Conservation (phyloP, 768 basidiomycete species). For the Leucocoprinus birnbaumii region DNA sequence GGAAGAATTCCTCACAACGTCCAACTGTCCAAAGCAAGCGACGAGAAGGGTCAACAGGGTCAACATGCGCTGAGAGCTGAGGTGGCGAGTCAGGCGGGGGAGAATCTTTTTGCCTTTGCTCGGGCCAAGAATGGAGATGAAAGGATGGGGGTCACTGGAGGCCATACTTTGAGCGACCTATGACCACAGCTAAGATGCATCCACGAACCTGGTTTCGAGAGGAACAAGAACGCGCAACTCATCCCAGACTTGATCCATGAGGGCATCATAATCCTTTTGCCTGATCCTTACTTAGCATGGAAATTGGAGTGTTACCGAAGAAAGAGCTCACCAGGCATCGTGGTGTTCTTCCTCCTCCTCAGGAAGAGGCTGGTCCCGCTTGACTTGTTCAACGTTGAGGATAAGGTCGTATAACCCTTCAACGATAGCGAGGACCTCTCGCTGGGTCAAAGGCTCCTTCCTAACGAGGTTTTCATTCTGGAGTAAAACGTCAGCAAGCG, state of each 20-base stretch:
- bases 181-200: not conserved
- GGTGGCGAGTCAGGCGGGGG: slow-evolving; percentile 82
- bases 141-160: slow-evolving; percentile 88
- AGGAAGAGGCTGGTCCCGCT: slow-evolving; percentile 69
- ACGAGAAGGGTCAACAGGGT: slow-evolving; percentile 89
- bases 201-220: slow-evolving; percentile 83
- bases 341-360: slow-evolving; percentile 51
- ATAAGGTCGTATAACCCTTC: slow-evolving; percentile 86
- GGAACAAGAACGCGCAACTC: slow-evolving; percentile 85
- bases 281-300: slow-evolving; percentile 29
- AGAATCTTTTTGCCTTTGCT: slow-evolving; percentile 93
- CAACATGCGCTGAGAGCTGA: slow-evolving; percentile 75
- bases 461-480: slow-evolving; percentile 63
- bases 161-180: not conserved
- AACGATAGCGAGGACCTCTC: slow-evolving; percentile 74
- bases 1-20: slow-evolving; percentile 80
- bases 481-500: not conserved
- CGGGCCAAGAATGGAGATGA: slow-evolving; percentile 85
- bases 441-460: slow-evolving; percentile 73
- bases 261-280: slow-evolving; percentile 51
- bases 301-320: not conserved
- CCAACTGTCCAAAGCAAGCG: slow-evolving; percentile 92
- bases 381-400: slow-evolving; percentile 80
- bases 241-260: slow-evolving; percentile 76
- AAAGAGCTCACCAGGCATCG: slow-evolving; percentile 40